Conservation (phyloP, 2,329 filamentous ascomycete genomes). For the Karstenula rhodostoma region DNA sequence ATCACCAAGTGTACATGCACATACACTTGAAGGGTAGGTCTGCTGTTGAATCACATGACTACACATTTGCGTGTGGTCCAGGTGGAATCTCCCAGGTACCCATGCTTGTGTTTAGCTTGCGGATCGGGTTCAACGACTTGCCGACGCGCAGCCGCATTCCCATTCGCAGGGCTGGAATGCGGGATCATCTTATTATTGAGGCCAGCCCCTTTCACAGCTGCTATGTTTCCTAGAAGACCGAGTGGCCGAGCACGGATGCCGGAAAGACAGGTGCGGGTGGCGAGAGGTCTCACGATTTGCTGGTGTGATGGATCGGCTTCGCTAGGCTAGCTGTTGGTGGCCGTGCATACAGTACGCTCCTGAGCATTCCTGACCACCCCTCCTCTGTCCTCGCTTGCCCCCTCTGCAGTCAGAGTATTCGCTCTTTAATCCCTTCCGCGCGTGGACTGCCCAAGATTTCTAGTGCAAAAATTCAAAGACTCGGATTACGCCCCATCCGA, state of each 20-base stretch:
- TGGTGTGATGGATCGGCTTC: constrained; percentile 17
- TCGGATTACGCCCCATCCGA: neutral
- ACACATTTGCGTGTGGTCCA: too few species aligned
- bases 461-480: neutral
- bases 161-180: neutral
- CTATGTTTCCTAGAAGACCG: neutral
- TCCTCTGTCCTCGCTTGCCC: neutral
- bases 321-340: constrained; percentile 7
- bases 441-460: neutral
- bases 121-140: neutral
- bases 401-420: neutral
- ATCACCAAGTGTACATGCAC: too few species aligned
- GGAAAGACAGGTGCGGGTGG: constrained; percentile 8
- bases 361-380: constrained; percentile 2
- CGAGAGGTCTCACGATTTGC: constrained; percentile 23
- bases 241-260: constrained; percentile 1
- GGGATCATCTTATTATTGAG: constrained; percentile 2
- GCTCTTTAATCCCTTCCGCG: constrained; percentile 6
- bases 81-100: too few species aligned
- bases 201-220: neutral
- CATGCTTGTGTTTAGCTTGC: too few species aligned
- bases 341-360: constrained; percentile 11
- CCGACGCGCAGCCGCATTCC: neutral
- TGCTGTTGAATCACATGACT: too few species aligned
- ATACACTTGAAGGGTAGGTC: too few species aligned